These are phyloP conservation scores for Pseudocercospora fijiensis DNA, from an alignment of 2,329 filamentous ascomycete genomes.

Conservation along the genomic window DNA sequence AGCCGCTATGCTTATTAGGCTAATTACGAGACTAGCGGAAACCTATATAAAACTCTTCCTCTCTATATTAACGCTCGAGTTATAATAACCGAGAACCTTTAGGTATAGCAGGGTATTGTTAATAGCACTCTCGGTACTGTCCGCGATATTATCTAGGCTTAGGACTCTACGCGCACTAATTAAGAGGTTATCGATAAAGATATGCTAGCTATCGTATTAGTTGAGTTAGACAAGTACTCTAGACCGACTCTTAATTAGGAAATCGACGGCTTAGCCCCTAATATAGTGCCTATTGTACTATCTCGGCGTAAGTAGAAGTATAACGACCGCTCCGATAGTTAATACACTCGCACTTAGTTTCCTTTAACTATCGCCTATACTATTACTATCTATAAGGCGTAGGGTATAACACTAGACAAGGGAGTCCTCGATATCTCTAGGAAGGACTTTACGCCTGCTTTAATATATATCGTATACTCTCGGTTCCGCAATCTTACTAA, in stretches of 20 bases:
- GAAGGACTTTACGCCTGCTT: neutral
- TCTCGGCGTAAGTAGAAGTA: too few species aligned
- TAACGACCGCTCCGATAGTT: neutral
- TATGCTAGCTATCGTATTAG: neutral
- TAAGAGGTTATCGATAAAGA: neutral
- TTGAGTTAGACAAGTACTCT: neutral
- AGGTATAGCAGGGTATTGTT: neutral
- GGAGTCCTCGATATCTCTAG: neutral
- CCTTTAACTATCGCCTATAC: neutral
- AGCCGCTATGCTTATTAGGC: neutral
- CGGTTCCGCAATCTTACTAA: neutral
- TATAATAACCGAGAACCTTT: neutral
- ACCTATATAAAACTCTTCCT: neutral
- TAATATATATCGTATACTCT: neutral
- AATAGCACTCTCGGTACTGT: neutral
- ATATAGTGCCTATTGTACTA: neutral
- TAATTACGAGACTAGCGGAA: neutral
- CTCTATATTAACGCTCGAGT: neutral
- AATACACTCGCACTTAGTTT: neutral
- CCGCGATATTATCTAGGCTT: neutral
- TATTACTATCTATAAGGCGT: neutral
- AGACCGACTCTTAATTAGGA: neutral
- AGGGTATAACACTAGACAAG: neutral
- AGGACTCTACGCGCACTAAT: neutral
- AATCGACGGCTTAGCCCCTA: neutral